Base-by-base conservation (phyloP, 441 rosid genomes). In the Populus hybrid region DNA sequence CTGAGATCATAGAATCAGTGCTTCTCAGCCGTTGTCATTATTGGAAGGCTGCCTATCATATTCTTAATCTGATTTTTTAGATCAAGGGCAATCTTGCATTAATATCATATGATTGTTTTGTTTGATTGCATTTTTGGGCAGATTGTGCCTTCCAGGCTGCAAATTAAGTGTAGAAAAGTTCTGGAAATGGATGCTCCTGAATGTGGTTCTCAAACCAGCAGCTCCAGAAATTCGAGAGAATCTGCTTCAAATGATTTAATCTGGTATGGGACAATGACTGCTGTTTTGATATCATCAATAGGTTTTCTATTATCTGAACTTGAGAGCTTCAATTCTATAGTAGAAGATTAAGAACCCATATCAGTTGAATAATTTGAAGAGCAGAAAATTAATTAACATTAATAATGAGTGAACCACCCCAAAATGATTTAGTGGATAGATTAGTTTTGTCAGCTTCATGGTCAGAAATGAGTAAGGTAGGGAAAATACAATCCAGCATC, bases 101-200 rank as follows among this genome's bases (percentile, higher is more conserved):
- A 7, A 46, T 40, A 35, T 46, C 14, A 61, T 9, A 10, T 32
- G 26, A 75, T 32, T 69, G 24, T 30, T 9, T 61, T 61, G 14
- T 61, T 61, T 61, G 66, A 61, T 61, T 21, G 24, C 26, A n/a
- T 61, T 68, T 72, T 18, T 63, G 63, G 21, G 26, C 89, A 92
- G 95, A 81, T 92, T 84, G 84, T 86, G 79, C 97, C 98, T 72
- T 83, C 87, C 57, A 85, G 89, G 81, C 67, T 92, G 78, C 85
- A 75, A 81, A 72, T 93, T 26, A 95, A 85, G 80, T 92, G 97
- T 84, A 88, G 84, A 88, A 82, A 77, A 75, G 82, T 80, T 35
- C 75, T 69, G 57, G 79, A 77, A 59, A 80, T 82, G 40, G 85
- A 70, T 35, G 70, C 80, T 80, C 75, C 68, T 42, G 75, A 79